phyloP scores from a whole-genome alignment of 805 yeast species.

The Kregervanrija delftensis region DNA sequence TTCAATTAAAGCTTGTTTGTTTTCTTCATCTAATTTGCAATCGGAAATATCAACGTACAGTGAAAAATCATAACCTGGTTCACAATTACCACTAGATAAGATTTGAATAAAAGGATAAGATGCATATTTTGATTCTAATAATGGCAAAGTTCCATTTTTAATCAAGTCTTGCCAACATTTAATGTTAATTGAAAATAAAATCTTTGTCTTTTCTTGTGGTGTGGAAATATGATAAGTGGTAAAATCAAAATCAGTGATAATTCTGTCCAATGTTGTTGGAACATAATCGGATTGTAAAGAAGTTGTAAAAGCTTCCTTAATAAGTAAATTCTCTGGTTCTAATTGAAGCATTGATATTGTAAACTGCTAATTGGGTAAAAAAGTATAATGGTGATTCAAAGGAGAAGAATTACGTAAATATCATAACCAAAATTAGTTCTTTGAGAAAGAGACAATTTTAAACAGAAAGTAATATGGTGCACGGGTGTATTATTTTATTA shows the following conservation, averaged over 20 bases:
- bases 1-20: constrained; percentile 44
- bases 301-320: constrained; percentile 74
- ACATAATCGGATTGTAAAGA: constrained; percentile 46
- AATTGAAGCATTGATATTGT: constrained; percentile 64
- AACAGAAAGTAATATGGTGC: not conserved
- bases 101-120: constrained; percentile 31
- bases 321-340: constrained; percentile 74
- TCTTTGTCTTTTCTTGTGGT: constrained; percentile 61
- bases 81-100: constrained; percentile 36
- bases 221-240: constrained; percentile 91
- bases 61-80: constrained; percentile 78
- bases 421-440: too few relatives aligned
- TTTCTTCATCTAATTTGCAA: constrained; percentile 34
- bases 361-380: not conserved
- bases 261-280: constrained; percentile 64
- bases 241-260: constrained; percentile 91
- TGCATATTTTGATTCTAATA: constrained; percentile 47
- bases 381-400: not conserved
- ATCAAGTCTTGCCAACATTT: constrained; percentile 72
- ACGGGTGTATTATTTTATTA: not conserved
- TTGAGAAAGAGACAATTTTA: not conserved
- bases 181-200: constrained; percentile 63
- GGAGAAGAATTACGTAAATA: not conserved
- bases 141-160: constrained; percentile 55
- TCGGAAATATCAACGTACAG: constrained; percentile 51